A percentile compares a stretch with the other conserved stretches of the same genome.
Conservation (phyloP, 352 stramenopile genomes). For the Globisporangium iwayamae region DNA sequence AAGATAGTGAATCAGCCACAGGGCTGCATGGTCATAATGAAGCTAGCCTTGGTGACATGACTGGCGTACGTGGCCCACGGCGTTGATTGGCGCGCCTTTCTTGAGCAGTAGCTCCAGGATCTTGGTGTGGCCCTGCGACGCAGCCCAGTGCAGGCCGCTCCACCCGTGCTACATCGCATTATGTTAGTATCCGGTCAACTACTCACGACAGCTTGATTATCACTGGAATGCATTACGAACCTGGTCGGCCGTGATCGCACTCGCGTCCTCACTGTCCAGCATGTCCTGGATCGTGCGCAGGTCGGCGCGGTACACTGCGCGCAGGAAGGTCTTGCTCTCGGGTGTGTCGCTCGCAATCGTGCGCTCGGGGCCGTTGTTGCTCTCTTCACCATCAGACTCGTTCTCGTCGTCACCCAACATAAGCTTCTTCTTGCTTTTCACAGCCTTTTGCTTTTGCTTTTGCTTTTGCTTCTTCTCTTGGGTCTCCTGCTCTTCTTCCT, state of each 20-base stretch:
- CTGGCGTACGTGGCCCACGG: conserved; percentile 47
- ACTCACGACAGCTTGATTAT: neutral
- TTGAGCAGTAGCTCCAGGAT: conserved; percentile 48
- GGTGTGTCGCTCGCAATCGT: conserved; percentile 49
- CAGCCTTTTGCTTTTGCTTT: neutral
- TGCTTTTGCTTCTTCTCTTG: neutral
- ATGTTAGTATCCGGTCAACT: neutral
- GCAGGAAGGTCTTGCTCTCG: conserved; percentile 57
- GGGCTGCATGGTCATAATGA: neutral
- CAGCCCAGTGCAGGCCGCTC: conserved; percentile 75
- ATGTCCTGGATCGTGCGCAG: conserved; percentile 49
- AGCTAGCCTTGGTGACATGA: neutral
- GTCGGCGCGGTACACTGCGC: conserved; percentile 59
- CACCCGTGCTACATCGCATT: conserved; percentile 55
- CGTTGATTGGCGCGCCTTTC: conserved; percentile 39
- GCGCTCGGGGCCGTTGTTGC: conserved; percentile 17
- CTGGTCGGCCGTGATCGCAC: conserved; percentile 59
- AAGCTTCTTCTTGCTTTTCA: conserved; percentile 2
- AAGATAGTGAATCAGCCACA: neutral
- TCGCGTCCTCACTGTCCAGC: conserved; percentile 38
- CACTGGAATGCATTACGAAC: conserved; percentile 20
- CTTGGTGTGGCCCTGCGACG: conserved; percentile 55
- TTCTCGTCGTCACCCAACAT: conserved; percentile 12
- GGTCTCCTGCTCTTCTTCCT: conserved; percentile 19
- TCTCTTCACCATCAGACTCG: conserved; percentile 18